phyloP scores from a whole-genome alignment of 2,329 filamentous ascomycete species.

The Thelonectria rubi region DNA sequence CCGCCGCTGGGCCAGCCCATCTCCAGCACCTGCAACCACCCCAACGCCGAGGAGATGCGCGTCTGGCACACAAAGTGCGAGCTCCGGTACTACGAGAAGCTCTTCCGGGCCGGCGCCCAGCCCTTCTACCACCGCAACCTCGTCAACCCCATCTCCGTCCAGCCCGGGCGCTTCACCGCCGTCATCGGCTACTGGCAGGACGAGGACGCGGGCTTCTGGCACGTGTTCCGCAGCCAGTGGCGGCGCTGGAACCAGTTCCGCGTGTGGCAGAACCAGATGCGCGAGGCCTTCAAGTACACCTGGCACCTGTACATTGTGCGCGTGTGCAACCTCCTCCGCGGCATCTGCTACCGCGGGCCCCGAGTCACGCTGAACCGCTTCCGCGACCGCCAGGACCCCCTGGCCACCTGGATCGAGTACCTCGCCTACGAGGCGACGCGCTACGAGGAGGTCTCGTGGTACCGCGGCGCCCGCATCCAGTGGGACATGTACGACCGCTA shows the following conservation, averaged over 20 bases:
- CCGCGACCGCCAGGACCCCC: not conserved
- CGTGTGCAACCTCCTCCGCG: not conserved
- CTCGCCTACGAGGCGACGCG: not conserved
- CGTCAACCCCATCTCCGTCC: slow-evolving; percentile 24
- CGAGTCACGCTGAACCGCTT: not conserved
- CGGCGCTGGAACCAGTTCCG: slow-evolving; percentile 34
- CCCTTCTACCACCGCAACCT: slow-evolving; percentile 33
- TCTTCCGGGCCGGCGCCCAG: slow-evolving; percentile 32
- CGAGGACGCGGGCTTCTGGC: not conserved
- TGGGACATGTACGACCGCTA: not conserved
- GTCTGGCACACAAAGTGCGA: slow-evolving; percentile 10
- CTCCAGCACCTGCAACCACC: not conserved
- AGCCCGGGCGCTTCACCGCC: slow-evolving; percentile 16
- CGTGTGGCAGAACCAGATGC: slow-evolving; percentile 30
- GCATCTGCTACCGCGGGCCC: not conserved
- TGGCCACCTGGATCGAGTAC: not conserved
- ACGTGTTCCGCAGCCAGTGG: slow-evolving; percentile 17
- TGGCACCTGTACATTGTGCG: not conserved
- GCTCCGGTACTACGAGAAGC: slow-evolving; percentile 18
- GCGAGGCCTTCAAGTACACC: slow-evolving; percentile 31
- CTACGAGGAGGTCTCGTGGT: not conserved
- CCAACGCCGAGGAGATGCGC: not conserved
- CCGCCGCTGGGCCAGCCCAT: not conserved
- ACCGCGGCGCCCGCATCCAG: not conserved
- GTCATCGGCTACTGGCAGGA: slow-evolving; percentile 33